A percentile compares a stretch with the other conserved stretches of the same genome.
Conservation (phyloP, 805 yeast species). For the Ogataea polymorpha region DNA sequence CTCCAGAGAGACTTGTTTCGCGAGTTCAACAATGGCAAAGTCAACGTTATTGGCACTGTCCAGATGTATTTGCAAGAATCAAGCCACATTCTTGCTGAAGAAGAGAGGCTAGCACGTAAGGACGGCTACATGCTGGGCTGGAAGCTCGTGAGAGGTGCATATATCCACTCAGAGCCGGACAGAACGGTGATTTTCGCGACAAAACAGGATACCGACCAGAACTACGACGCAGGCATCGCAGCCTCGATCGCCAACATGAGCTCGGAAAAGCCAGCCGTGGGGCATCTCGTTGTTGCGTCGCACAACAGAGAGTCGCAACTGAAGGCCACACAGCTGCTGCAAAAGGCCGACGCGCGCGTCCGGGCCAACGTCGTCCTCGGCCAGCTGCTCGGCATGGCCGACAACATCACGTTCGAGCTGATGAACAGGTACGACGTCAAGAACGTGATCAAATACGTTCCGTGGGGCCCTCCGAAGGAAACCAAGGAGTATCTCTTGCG, state of each 20-base stretch:
- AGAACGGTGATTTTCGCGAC: slow-evolving; percentile 71
- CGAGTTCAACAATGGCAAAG: slow-evolving; percentile 64
- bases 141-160: slow-evolving; percentile 94
- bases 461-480: slow-evolving; percentile 97
- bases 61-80: slow-evolving; percentile 87
- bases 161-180: slow-evolving; percentile 82
- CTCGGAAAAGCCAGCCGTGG: slow-evolving; percentile 43
- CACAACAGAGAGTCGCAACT: slow-evolving; percentile 81
- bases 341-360: slow-evolving; percentile 26
- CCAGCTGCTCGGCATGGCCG: slow-evolving; percentile 95
- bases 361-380: slow-evolving; percentile 75
- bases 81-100: slow-evolving; percentile 54
- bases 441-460: slow-evolving; percentile 88
- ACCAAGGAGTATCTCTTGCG: slow-evolving; percentile 86
- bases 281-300: slow-evolving; percentile 86
- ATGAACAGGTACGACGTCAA: slow-evolving; percentile 59
- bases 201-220: slow-evolving; percentile 75
- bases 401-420: slow-evolving; percentile 75
- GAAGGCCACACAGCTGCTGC: slow-evolving; percentile 59
- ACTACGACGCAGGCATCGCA: slow-evolving; percentile 69
- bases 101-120: slow-evolving; percentile 59
- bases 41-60: slow-evolving; percentile 83
- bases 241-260: slow-evolving; percentile 58
- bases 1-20: slow-evolving; percentile 78
- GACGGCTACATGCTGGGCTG: slow-evolving; percentile 72